Evolutionary conservation across 192 early-diverging fungal species (phyloP), one percentile per base, ranked within the genome.

Genomic region (Gryganskiella cystojenkinii): DNA sequence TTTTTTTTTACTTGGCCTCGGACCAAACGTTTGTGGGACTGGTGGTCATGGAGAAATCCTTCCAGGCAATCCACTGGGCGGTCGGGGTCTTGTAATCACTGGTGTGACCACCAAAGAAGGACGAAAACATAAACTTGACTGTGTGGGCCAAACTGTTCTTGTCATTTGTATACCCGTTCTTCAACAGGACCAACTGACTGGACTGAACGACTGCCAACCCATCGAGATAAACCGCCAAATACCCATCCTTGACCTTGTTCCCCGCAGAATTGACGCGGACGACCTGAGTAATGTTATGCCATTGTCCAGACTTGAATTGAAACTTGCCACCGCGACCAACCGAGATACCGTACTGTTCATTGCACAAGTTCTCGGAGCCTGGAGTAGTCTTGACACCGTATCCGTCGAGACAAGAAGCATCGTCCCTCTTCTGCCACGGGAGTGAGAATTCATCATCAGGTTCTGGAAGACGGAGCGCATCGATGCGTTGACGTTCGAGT

Each of bases 321-420:
- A 83, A 87, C 2, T 64, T 4, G 14, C 64, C 74, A 3, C 86
- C 88, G 3, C 88, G 82, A 31, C 83, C 88, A 25, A 88, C 63
- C 10, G 85, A 86, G 33, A 79, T 82, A 17, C 88, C 85, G 68
- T 75, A 88, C 24, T 58, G 59, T 0, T 67, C 61, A 53, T 90
- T 86, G 60, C 72, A 75, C n/a, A 47, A 2, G 28, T 67, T 75
- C 8, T 15, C 14, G 22, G 72, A 49, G 1, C 64, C 64, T 15
- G 42, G 63, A 27, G 42, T 67, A 34, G 62, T 62, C 57, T 22
- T 66, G 52, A 75, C 52, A 20, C 49, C n/a, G 50, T 66, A 61
- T 8, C 71, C 71, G 17, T 61, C 27, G 42, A 67, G 20, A 30
- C 71, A 75, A 7, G 40, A 54, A 50, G 6, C 22, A 50, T 50